phyloP scores from a whole-genome alignment of 441 rosid genomes.

The Capsella rubella region DNA sequence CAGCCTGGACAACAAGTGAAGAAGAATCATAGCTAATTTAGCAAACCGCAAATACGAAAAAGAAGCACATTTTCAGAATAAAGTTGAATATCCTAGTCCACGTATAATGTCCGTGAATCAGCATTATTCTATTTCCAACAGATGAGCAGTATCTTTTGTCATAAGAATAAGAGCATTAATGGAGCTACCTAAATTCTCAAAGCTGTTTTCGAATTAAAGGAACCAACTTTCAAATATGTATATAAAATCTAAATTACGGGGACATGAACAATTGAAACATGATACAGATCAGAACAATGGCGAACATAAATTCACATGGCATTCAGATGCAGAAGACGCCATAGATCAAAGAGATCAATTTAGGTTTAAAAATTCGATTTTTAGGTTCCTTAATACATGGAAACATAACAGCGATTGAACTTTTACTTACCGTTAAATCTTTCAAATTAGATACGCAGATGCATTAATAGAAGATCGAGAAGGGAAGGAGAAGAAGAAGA shows the following conservation, averaged over 20 bases:
- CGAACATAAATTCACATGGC: not conserved
- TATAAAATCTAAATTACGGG: not conserved
- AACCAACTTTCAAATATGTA: not conserved
- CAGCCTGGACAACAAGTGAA: constrained; percentile 19
- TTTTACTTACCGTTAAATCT: constrained; percentile 23
- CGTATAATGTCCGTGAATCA: not conserved
- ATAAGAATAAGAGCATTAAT: not conserved
- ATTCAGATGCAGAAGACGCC: constrained; percentile 19
- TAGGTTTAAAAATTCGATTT: constrained; percentile 1
- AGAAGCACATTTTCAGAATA: not conserved
- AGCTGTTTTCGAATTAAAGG: not conserved
- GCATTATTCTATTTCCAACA: constrained; percentile 8
- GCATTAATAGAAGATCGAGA: constrained; percentile 23
- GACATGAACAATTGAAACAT: constrained; percentile 5
- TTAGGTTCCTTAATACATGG: not conserved
- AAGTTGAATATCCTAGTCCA: too few species aligned
- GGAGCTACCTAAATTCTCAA: constrained; percentile 15
- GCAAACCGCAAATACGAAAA: not conserved
- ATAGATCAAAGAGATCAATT: constrained; percentile 10
- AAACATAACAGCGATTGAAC: not conserved
- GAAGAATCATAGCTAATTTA: not conserved
- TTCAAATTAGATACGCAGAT: not conserved
- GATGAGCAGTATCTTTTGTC: not conserved
- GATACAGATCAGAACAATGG: constrained; percentile 32
- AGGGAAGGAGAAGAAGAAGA: constrained; percentile 12